phyloP scores from a whole-genome alignment of 805 yeast genomes.

The Lipomyces sp. region DNA sequence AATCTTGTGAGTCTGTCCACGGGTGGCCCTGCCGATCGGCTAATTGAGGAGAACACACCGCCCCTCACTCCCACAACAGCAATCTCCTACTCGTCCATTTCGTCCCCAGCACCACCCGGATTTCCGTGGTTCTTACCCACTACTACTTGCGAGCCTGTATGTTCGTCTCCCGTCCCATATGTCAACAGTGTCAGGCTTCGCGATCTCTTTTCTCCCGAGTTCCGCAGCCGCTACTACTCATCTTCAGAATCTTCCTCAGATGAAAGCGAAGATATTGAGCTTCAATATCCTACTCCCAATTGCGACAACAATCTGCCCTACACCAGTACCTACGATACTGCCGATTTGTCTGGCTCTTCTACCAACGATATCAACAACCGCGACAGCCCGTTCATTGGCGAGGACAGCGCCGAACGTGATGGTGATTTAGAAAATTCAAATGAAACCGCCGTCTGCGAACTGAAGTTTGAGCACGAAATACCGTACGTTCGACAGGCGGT shows the following conservation, averaged over 20 bases:
- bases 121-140: neutral
- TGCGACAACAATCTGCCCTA: neutral
- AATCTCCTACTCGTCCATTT: neutral
- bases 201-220: neutral
- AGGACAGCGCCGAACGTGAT: neutral
- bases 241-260: neutral
- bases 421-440: neutral
- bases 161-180: neutral
- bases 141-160: neutral
- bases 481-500: neutral
- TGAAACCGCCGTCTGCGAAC: too few relatives aligned
- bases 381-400: neutral
- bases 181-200: neutral
- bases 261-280: neutral
- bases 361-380: neutral
- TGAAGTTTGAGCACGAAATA: neutral
- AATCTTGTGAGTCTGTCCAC: neutral
- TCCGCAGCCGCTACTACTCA: neutral
- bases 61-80: neutral
- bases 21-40: neutral
- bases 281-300: neutral
- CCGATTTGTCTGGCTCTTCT: neutral
- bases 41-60: neutral
- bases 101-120: neutral
- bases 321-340: neutral